Percentiles rank a stretch among this genome's conserved stretches.
Evolutionary conservation across 2,329 filamentous ascomycete genomes (phyloP).

Genomic region (Phaeosphaeriaceae sp.): DNA sequence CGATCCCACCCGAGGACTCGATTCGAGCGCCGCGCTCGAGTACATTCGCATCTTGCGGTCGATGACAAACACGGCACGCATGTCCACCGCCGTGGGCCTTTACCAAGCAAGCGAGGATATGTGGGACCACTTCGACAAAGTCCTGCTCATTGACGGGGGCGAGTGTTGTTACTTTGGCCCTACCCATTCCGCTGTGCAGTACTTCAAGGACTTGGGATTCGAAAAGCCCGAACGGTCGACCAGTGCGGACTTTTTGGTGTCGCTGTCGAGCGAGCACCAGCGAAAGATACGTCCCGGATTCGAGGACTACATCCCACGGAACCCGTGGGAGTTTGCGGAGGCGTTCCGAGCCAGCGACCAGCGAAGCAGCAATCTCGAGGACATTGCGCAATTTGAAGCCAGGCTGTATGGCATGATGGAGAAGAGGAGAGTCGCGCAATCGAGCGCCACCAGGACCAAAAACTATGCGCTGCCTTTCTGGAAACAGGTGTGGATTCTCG

Average conservation of each 20-base stretch:
- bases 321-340: conserved; percentile 55
- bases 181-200: conserved; percentile 62
- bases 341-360: conserved; percentile 60
- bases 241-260: conserved; percentile 75
- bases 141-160: conserved; percentile 75
- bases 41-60: conserved; percentile 61
- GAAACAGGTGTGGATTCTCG: not conserved
- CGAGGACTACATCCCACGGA: conserved; percentile 50
- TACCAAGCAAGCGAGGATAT: conserved; percentile 60
- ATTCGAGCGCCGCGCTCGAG: conserved; percentile 57
- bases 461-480: conserved; percentile 2
- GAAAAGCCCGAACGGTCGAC: conserved; percentile 66
- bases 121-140: conserved; percentile 73
- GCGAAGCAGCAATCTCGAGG: conserved; percentile 23
- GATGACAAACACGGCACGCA: conserved; percentile 57
- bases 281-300: conserved; percentile 48
- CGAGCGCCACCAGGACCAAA: not conserved
- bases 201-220: conserved; percentile 74
- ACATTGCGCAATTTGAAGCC: conserved; percentile 1
- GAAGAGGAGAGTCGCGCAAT: conserved; percentile 1
- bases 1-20: conserved; percentile 49
- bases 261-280: conserved; percentile 62
- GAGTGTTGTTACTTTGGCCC: conserved; percentile 77
- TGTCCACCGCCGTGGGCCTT: conserved; percentile 63
- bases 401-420: conserved; percentile 1